Conservation (phyloP, 73 alveolate genomes). For the Stentor coeruleus region DNA sequence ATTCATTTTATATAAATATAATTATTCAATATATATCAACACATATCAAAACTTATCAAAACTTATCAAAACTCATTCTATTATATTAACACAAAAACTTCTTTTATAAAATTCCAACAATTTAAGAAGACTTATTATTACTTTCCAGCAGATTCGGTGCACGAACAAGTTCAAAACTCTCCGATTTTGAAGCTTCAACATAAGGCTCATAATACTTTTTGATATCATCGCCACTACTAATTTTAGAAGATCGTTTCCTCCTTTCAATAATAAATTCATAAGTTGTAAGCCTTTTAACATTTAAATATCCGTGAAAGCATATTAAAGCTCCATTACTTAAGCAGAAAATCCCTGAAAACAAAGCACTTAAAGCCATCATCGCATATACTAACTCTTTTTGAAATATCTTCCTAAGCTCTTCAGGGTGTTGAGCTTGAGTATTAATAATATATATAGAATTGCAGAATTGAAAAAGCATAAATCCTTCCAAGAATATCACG, state of each 20-base stretch:
- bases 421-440: background rate
- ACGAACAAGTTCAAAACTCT: background rate
- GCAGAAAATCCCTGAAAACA: background rate
- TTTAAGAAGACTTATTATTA: too few relatives aligned
- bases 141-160: slow-evolving; percentile 4
- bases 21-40: too few relatives aligned
- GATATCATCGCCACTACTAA: background rate
- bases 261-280: slow-evolving; percentile 2
- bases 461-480: slow-evolving; percentile 26
- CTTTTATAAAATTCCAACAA: too few relatives aligned
- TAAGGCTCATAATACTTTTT: slow-evolving; percentile 1
- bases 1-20: background rate
- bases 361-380: background rate
- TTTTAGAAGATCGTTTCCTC: background rate
- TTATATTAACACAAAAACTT: too few relatives aligned
- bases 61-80: too few relatives aligned
- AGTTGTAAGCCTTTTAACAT: background rate
- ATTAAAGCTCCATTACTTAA: background rate
- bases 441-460: background rate
- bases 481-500: slow-evolving; percentile 46
- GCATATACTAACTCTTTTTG: background rate
- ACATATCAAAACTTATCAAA: too few relatives aligned
- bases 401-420: background rate
- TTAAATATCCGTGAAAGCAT: background rate
- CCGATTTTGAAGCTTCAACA: background rate